phyloP scores from a whole-genome alignment of 2,329 filamentous ascomycete genomes.

The Lachnellula suecica region DNA sequence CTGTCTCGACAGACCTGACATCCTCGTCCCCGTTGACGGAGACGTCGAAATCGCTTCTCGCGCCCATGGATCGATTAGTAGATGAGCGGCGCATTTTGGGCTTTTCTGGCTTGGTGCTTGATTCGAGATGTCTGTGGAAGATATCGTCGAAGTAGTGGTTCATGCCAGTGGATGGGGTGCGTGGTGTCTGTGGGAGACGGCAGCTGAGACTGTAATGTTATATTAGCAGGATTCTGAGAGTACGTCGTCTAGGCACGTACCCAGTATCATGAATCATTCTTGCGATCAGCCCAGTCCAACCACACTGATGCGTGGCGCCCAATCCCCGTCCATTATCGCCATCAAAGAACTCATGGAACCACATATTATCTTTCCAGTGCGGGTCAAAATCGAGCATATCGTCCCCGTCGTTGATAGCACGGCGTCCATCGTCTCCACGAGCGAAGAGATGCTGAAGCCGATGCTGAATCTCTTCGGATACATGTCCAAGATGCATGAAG shows the following conservation, averaged over 20 bases:
- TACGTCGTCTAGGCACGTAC: constrained; percentile 50
- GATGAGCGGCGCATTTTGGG: constrained; percentile 73
- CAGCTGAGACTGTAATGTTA: constrained; percentile 68
- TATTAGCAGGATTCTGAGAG: constrained; percentile 39
- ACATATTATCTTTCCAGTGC: constrained; percentile 89
- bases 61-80: constrained; percentile 79
- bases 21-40: constrained; percentile 47
- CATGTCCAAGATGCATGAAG: constrained; percentile 92
- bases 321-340: constrained; percentile 86
- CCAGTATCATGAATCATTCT: constrained; percentile 98
- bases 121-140: constrained; percentile 57
- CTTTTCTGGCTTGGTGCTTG: constrained; percentile 35
- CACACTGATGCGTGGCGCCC: constrained; percentile 90
- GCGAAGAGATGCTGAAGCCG: constrained; percentile 89
- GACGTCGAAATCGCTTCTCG: constrained; percentile 73
- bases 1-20: constrained; percentile 44
- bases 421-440: constrained; percentile 77
- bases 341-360: constrained; percentile 98
- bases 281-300: constrained; percentile 93
- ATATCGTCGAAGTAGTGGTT: constrained; percentile 95
- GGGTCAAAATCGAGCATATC: constrained; percentile 88
- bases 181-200: constrained; percentile 88
- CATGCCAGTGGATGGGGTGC: constrained; percentile 79
- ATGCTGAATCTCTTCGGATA: constrained; percentile 93
- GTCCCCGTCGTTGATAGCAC: constrained; percentile 83